phyloP scores from a whole-genome alignment of 169 alveolate species.

The Theileria parva region DNA sequence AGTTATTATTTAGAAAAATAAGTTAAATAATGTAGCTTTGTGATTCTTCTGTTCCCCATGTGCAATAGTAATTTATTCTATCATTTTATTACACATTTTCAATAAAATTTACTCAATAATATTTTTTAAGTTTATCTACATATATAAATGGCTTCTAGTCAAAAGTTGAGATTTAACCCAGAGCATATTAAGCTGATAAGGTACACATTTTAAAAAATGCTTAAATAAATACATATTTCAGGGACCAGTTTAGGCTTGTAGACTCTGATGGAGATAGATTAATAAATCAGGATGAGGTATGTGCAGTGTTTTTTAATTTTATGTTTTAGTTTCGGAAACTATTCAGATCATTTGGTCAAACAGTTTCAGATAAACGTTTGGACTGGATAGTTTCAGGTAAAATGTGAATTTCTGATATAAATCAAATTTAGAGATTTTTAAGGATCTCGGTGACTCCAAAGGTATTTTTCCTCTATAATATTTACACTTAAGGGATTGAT shows the following conservation, averaged over 20 bases:
- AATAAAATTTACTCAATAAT: background rate
- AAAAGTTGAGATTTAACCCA: constrained; percentile 14
- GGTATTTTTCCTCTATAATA: constrained; percentile 4
- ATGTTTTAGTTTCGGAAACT: constrained; percentile 43
- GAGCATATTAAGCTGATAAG: constrained; percentile 31
- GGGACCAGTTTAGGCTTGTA: constrained; percentile 64
- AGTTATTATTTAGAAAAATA: constrained; percentile 1
- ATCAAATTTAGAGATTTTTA: constrained; percentile 42
- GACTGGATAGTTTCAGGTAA: constrained; percentile 46
- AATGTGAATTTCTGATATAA: background rate
- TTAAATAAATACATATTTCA: background rate
- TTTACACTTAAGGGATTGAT: constrained; percentile 29
- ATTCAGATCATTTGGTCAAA: constrained; percentile 63
- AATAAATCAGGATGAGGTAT: constrained; percentile 49
- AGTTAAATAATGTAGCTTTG: background rate
- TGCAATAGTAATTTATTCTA: background rate
- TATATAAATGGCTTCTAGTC: constrained; percentile 20
- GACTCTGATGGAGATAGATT: constrained; percentile 62
- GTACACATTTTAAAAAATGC: constrained; percentile 1
- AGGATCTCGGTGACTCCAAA: constrained; percentile 34
- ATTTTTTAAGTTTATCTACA: background rate
- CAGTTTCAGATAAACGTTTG: constrained; percentile 31
- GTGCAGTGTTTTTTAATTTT: background rate
- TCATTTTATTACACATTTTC: background rate
- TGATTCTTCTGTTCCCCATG: constrained; percentile 24